phyloP scores from a whole-genome alignment of 2,329 filamentous ascomycete genomes.

The Paraphoma chrysanthemicola region DNA sequence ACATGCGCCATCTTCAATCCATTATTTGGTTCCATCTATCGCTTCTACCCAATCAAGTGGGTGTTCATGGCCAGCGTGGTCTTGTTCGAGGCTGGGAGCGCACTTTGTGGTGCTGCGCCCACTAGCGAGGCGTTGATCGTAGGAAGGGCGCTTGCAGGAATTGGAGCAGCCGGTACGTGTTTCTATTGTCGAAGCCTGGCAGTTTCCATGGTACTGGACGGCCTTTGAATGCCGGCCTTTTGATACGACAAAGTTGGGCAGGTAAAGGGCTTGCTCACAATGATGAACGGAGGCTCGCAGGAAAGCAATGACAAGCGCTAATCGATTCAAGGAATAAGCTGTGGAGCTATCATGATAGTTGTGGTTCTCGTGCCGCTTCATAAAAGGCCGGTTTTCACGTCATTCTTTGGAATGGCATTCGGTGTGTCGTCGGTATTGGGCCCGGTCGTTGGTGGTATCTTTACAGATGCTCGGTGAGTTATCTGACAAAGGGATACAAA shows the following conservation, averaged over 20 bases:
- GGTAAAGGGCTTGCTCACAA: too few species aligned
- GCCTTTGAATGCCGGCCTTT: too few species aligned
- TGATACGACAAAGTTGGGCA: too few species aligned
- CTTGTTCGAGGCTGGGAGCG: constrained; percentile 53
- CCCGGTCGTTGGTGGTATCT: constrained; percentile 42
- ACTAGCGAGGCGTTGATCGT: constrained; percentile 54
- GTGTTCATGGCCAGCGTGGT: constrained; percentile 46
- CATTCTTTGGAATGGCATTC: constrained; percentile 54
- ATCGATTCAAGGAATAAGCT: constrained; percentile 5
- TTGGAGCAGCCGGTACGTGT: constrained; percentile 56
- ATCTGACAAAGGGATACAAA: neutral
- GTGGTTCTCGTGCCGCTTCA: constrained; percentile 50
- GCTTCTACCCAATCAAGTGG: constrained; percentile 51
- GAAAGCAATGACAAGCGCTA: neutral
- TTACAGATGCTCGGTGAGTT: constrained; percentile 42
- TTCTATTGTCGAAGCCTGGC: too few species aligned
- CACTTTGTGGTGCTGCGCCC: constrained; percentile 51
- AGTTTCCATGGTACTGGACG: too few species aligned
- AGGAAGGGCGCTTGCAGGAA: constrained; percentile 56
- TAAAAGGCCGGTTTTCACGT: constrained; percentile 54
- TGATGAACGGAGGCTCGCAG: too few species aligned
- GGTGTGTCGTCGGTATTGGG: constrained; percentile 48
- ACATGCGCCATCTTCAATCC: constrained; percentile 55
- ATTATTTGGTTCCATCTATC: constrained; percentile 57
- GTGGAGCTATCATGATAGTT: constrained; percentile 53